Base-by-base conservation (phyloP, 768 basidiomycete species). In the Amyloporia xantha region DNA sequence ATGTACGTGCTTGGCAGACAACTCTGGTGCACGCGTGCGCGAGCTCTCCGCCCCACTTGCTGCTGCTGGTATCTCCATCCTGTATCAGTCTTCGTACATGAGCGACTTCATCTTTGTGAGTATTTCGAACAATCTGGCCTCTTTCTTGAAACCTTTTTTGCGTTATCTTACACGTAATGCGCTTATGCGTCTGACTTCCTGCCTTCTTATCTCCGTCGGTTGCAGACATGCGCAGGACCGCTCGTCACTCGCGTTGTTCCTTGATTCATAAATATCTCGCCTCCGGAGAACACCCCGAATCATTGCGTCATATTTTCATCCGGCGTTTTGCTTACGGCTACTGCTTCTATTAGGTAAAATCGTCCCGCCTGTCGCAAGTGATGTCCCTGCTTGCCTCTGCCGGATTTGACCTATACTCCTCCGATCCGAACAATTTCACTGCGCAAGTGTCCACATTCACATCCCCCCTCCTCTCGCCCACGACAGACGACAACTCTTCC, bases 81-180 rank as follows among this genome's bases (percentile, higher is more conserved):
- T 90, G 12, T 91, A 90, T 63, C 84, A 87, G 60, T 86, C 84
- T 4, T 86, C 86, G 2, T 89, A 90, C 63, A 81, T 79, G 76
- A 82, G 84, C 56, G 87, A 90, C 64, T 89, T 84, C 60, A 85
- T 90, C 49, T 81, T 90, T 54, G 86, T 88, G 59, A 55, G 82
- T 68, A 20, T 43, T 38, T 41, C 48, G 27, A 28, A 21, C 24
- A 13, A 17, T 38, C 17, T 42, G 3, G 5, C 50, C 41, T 3
- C 39, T 20, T 13, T 11, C 6, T 27, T 20, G 24, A 28, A n/a
- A 19, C 26, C 21, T 2, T n/a, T 19, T 17, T 0, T 9, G 11
- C 13, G 26, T 21, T 24, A 53, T 28, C 35, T 15, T 41, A 27
- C 27, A 48, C 49, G 51, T 50, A 42, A 47, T n/a, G 20, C 47